These are phyloP conservation scores for Phytophthora pseudosyringae DNA, from an alignment of 352 stramenopile genomes.

Conservation along the genomic window DNA sequence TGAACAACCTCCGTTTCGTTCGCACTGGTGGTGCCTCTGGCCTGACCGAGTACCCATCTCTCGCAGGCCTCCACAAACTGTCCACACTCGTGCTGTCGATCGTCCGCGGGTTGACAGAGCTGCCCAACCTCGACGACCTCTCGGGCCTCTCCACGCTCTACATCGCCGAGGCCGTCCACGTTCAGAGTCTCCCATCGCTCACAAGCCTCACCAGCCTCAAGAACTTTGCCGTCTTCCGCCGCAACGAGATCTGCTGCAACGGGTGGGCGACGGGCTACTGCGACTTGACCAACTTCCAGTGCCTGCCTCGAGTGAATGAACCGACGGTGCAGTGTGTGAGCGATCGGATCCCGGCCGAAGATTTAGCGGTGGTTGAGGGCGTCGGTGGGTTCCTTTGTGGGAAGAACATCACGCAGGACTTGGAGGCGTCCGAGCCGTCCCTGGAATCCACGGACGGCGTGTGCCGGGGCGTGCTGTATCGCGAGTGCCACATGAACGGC, in stretches of 20 bases:
- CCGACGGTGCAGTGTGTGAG: conserved; percentile 26
- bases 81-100: conserved; percentile 41
- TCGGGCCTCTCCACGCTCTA: conserved; percentile 28
- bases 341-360: conserved; percentile 28
- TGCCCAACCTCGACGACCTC: conserved; percentile 41
- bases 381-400: conserved; percentile 33
- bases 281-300: conserved; percentile 42
- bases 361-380: conserved; percentile 22
- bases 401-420: conserved; percentile 36
- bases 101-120: conserved; percentile 25
- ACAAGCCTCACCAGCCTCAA: conserved; percentile 19
- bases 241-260: conserved; percentile 52
- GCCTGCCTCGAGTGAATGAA: conserved; percentile 28
- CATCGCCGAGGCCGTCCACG: conserved; percentile 39
- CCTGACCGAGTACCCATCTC: conserved; percentile 43
- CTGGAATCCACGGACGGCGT: conserved; percentile 33
- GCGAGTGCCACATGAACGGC: conserved; percentile 31
- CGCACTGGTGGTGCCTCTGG: conserved; percentile 36
- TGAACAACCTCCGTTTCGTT: conserved; percentile 49
- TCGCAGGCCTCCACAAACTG: conserved; percentile 36
- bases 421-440: conserved; percentile 31
- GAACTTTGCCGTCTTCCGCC: conserved; percentile 40
- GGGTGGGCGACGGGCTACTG: conserved; percentile 37
- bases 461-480: conserved; percentile 42
- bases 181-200: conserved; percentile 32